Evolutionary conservation across 2,329 filamentous ascomycete species (phyloP), one percentile per base, ranked within the genome.

Genomic region (Westerdykella sp.): DNA sequence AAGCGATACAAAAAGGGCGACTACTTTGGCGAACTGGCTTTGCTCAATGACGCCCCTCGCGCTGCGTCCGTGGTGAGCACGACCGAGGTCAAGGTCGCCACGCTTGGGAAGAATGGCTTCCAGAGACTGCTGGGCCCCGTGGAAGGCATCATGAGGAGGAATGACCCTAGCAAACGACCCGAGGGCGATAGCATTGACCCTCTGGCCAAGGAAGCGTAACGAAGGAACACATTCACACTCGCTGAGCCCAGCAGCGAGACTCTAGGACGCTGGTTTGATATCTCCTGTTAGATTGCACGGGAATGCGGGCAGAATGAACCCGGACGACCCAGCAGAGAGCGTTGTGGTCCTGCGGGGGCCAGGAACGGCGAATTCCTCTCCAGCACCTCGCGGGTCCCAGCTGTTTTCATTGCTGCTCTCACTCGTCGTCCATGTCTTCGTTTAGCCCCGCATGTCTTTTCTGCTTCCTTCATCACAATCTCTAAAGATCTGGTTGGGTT

Each of bases 21-120:
- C 62, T 98, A 93, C 73, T 98, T 98, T 70, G 93, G 93, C 49
- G 93, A 98, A 70, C 75, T 98, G 48, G 93, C 93, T 6, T 71
- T 98, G 61, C 76, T 97, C 55, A 94, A 97, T 55, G 91, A 98
- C 62, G 87, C 88, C 42, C 93, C 93, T 7, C 83, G 93, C 62
- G 91, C 91, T 31, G 93, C 93, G 40, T 95, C 85, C 55, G 82
- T 98, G 41, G 74, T 94, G 37, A 87, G 87, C 57, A 78, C 81
- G 66, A 86, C 85, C 6, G 87, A 95, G 50, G 85, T 95, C 64
- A 97, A 96, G 73, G 87, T 97, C 40, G 93, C 91, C 4, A 88
- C 84, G 39, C 74, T 98, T 38, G 89, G 89, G 54, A 95, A 96
- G 70, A 87, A 88, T 57, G 93, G 91, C 5, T 98, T 98, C 71